These are phyloP conservation scores for Fusarium domesticum DNA, from an alignment of 2,329 filamentous ascomycete genomes.

Conservation along the genomic window DNA sequence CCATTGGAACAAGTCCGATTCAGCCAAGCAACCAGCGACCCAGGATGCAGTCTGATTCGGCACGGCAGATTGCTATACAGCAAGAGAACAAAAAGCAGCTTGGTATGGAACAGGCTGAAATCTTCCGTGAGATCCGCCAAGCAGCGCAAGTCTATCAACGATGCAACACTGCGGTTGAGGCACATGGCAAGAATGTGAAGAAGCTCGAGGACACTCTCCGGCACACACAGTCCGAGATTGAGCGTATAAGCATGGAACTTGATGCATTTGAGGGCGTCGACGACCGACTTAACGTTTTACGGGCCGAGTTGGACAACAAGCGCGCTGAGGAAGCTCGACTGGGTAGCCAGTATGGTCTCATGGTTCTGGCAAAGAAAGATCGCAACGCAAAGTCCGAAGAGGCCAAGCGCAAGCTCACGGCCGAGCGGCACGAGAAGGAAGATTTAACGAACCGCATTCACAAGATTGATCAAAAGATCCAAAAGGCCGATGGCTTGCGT, in stretches of 20 bases:
- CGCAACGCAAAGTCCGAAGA: slow-evolving; percentile 44
- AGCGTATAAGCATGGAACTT: slow-evolving; percentile 53
- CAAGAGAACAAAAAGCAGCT: slow-evolving; percentile 52
- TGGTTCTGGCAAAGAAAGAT: slow-evolving; percentile 47
- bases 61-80: slow-evolving; percentile 58
- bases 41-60: slow-evolving; percentile 78
- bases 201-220: slow-evolving; percentile 55
- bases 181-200: slow-evolving; percentile 38
- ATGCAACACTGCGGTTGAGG: slow-evolving; percentile 45
- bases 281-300: slow-evolving; percentile 59
- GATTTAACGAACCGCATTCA: slow-evolving; percentile 46
- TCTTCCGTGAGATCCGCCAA: slow-evolving; percentile 48
- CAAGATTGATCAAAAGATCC: slow-evolving; percentile 55
- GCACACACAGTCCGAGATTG: slow-evolving; percentile 57
- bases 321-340: slow-evolving; percentile 49
- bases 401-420: slow-evolving; percentile 37
- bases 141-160: slow-evolving; percentile 48
- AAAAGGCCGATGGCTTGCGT: slow-evolving; percentile 47
- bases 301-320: slow-evolving; percentile 53
- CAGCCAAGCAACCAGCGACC: slow-evolving; percentile 51
- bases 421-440: slow-evolving; percentile 35
- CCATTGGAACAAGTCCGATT: slow-evolving; percentile 42
- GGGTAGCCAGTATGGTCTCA: slow-evolving; percentile 54
- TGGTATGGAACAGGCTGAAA: slow-evolving; percentile 50
- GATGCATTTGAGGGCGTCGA: slow-evolving; percentile 67